Percentiles rank a stretch among this genome's conserved stretches.
Conservation (phyloP, 2,329 filamentous ascomycete species). For the Huntiella savannae region DNA sequence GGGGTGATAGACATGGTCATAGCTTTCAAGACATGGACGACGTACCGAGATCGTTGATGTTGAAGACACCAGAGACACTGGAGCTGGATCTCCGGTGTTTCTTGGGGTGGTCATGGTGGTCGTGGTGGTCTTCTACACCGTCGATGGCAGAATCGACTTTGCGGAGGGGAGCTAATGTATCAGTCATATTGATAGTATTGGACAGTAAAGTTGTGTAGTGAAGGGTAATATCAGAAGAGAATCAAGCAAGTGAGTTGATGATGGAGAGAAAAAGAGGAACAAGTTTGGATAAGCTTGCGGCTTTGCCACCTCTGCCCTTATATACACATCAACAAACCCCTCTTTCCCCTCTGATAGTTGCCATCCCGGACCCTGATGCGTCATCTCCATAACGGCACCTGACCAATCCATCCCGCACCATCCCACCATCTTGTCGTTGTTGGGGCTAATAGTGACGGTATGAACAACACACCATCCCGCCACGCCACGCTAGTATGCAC, state of each 20-base stretch:
- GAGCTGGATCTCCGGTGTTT: conserved; percentile 54
- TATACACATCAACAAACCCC: background rate
- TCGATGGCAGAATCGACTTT: conserved; percentile 88
- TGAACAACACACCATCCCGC: background rate
- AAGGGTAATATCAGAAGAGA: background rate
- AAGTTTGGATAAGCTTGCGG: background rate
- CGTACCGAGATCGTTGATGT: conserved; percentile 74
- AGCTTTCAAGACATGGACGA: conserved; percentile 11
- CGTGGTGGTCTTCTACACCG: conserved; percentile 29
- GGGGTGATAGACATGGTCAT: background rate
- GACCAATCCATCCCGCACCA: background rate
- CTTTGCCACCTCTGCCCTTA: background rate
- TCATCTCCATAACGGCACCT: background rate
- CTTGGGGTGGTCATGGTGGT: conserved; percentile 30
- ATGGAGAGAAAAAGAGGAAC: background rate
- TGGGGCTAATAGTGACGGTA: background rate
- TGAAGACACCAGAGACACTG: conserved; percentile 44
- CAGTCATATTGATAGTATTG: conserved; percentile 20
- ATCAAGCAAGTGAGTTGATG: background rate
- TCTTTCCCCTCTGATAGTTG: background rate
- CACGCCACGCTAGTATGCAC: too few relatives aligned
- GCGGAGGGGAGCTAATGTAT: conserved; percentile 36
- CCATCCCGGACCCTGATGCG: background rate
- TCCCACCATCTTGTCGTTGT: background rate
- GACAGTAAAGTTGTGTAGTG: background rate